Evolutionary conservation across 108 stramenopile genomes (phyloP).

Genomic region (Pseudonitzschia delicatissima): DNA sequence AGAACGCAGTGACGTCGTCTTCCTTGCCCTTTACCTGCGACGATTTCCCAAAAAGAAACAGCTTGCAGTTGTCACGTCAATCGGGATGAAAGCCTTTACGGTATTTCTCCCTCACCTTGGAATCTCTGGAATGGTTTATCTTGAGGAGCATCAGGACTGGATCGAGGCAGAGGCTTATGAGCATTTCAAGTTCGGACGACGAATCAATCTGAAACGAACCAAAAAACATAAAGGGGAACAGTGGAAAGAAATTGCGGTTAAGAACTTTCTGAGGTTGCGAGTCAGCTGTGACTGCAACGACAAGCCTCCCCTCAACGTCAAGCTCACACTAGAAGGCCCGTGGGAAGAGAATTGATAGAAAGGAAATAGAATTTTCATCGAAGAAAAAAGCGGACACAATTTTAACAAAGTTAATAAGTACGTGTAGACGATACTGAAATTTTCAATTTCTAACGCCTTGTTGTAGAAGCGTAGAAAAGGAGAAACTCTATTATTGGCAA

Average conservation of each 20-base stretch:
- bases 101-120: slow-evolving; percentile 79
- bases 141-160: slow-evolving; percentile 73
- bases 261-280: slow-evolving; percentile 64
- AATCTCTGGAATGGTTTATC: slow-evolving; percentile 51
- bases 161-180: slow-evolving; percentile 43
- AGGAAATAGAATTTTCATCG: too few species aligned
- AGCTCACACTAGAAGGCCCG: slow-evolving; percentile 78
- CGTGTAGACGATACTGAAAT: too few species aligned
- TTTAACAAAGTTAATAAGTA: too few species aligned
- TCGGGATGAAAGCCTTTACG: slow-evolving; percentile 83
- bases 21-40: slow-evolving; percentile 77
- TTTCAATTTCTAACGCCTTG: too few species aligned
- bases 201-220: slow-evolving; percentile 43
- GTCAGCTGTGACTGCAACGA: slow-evolving; percentile 67
- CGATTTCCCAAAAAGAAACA: slow-evolving; percentile 52
- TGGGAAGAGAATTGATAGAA: slow-evolving; percentile 45
- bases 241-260: slow-evolving; percentile 52
- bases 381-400: too few species aligned
- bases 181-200: slow-evolving; percentile 26
- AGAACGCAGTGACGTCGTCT: slow-evolving; percentile 84
- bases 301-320: slow-evolving; percentile 75
- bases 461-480: too few species aligned
- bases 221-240: slow-evolving; percentile 21
- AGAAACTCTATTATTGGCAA: too few species aligned
- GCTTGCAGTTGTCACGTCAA: slow-evolving; percentile 72